Percentiles rank a stretch among this genome's conserved stretches.
These are phyloP conservation scores for Chernovozyma sophiae-reginae DNA, from an alignment of 1,139 yeast genomes.

Conservation along the genomic window DNA sequence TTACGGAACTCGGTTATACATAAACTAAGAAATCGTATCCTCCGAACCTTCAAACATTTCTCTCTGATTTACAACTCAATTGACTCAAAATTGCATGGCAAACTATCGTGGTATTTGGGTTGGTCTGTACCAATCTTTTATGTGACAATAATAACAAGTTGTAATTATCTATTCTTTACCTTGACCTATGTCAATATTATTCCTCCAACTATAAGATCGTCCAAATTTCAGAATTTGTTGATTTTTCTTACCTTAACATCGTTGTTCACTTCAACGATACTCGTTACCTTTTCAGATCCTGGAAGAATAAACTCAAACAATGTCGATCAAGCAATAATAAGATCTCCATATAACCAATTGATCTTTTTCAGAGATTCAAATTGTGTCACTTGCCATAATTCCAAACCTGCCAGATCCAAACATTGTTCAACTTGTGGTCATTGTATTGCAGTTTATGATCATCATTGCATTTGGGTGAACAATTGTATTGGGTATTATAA, in stretches of 20 bases:
- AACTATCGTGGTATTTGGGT: constrained; percentile 17
- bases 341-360: constrained; percentile 48
- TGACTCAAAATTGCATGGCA: constrained; percentile 10
- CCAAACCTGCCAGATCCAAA: constrained; percentile 83
- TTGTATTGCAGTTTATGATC: constrained; percentile 74
- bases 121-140: constrained; percentile 53
- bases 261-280: constrained; percentile 29
- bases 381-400: constrained; percentile 58
- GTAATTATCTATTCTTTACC: constrained; percentile 44
- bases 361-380: constrained; percentile 41
- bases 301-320: constrained; percentile 31
- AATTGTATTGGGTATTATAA: constrained; percentile 83
- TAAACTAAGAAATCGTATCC: constrained; percentile 12
- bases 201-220: constrained; percentile 8
- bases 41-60: constrained; percentile 4
- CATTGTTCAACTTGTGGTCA: constrained; percentile 74
- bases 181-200: constrained; percentile 31
- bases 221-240: constrained; percentile 13
- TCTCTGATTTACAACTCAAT: constrained; percentile 5
- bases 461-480: constrained; percentile 94
- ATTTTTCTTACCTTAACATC: constrained; percentile 29
- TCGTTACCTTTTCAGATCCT: constrained; percentile 54
- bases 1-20: constrained; percentile 35
- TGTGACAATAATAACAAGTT: constrained; percentile 36
- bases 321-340: constrained; percentile 13